A percentile compares a stretch with the other conserved stretches of the same genome.
Evolutionary conservation across 352 stramenopile species (phyloP).

Genomic region (Detonula confervacea): DNA sequence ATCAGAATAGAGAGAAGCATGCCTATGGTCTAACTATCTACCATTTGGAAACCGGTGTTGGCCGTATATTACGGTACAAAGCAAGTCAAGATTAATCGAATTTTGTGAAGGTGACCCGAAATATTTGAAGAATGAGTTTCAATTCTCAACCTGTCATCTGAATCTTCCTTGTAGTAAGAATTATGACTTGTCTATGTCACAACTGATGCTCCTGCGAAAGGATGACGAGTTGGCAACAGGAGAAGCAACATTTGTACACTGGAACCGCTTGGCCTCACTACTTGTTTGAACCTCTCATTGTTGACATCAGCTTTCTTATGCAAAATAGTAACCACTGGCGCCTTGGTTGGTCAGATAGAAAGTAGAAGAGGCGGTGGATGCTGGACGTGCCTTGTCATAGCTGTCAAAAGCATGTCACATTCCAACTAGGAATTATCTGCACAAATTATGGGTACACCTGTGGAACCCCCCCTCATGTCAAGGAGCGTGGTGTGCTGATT

Average conservation of each 20-base stretch:
- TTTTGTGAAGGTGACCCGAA: not conserved
- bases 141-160: not conserved
- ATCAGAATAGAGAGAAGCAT: not conserved
- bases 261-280: not conserved
- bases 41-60: not conserved
- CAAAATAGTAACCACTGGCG: too few relatives aligned
- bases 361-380: not conserved
- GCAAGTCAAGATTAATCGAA: not conserved
- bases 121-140: not conserved
- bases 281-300: not conserved
- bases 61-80: not conserved
- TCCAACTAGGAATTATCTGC: not conserved
- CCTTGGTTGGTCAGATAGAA: not conserved
- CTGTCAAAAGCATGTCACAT: not conserved
- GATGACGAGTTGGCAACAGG: constrained; percentile 17
- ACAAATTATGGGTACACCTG: not conserved
- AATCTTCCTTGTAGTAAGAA: not conserved
- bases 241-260: constrained; percentile 5
- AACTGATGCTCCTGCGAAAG: constrained; percentile 8
- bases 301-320: not conserved
- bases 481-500: not conserved
- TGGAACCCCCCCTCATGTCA: not conserved
- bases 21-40: not conserved
- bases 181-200: constrained; percentile 16
- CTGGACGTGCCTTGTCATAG: not conserved